These are phyloP conservation scores for Avena atlantica DNA, from an alignment of 176 grass and related monocot species.

Conservation along the genomic window DNA sequence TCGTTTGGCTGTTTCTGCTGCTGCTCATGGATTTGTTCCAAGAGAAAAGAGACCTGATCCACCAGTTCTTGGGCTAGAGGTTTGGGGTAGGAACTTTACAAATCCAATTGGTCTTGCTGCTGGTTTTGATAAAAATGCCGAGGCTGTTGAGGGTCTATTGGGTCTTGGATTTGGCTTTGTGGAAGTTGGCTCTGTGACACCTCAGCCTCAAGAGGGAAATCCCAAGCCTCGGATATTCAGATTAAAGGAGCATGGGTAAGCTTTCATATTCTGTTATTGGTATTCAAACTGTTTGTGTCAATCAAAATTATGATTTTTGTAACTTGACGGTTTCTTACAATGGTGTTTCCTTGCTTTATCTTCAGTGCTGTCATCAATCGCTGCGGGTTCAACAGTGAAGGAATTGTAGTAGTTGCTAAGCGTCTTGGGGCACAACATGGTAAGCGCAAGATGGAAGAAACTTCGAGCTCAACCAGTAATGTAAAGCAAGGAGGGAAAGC, in stretches of 20 bases:
- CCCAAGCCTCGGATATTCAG: slow-evolving; percentile 93
- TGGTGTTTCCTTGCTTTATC: slow-evolving; percentile 36
- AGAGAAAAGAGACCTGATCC: slow-evolving; percentile 92
- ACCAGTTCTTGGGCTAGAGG: slow-evolving; percentile 72
- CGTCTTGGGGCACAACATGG: slow-evolving; percentile 96
- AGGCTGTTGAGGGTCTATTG: slow-evolving; percentile 88
- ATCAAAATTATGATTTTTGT: not conserved
- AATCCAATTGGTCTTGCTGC: slow-evolving; percentile 95
- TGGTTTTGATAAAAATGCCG: slow-evolving; percentile 97
- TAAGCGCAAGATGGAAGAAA: slow-evolving; percentile 99
- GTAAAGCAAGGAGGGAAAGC: slow-evolving; percentile 93
- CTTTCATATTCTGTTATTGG: slow-evolving; percentile 6
- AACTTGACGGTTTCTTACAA: slow-evolving; percentile 9
- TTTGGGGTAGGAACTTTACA: slow-evolving; percentile 88
- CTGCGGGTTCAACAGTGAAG: slow-evolving; percentile 94
- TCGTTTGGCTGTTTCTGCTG: slow-evolving; percentile 76
- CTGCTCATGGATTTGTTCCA: slow-evolving; percentile 83
- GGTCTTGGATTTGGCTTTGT: slow-evolving; percentile 97
- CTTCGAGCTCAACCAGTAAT: slow-evolving; percentile 52
- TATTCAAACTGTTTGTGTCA: slow-evolving; percentile 9
- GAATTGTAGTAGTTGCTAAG: slow-evolving; percentile 93
- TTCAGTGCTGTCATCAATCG: slow-evolving; percentile 89
- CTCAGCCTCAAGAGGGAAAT: slow-evolving; percentile 93
- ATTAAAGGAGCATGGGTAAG: slow-evolving; percentile 80
- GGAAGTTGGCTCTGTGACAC: slow-evolving; percentile 97